Conservation (phyloP, 306 rosid genomes). For the Chamaecrista fasciculata region DNA sequence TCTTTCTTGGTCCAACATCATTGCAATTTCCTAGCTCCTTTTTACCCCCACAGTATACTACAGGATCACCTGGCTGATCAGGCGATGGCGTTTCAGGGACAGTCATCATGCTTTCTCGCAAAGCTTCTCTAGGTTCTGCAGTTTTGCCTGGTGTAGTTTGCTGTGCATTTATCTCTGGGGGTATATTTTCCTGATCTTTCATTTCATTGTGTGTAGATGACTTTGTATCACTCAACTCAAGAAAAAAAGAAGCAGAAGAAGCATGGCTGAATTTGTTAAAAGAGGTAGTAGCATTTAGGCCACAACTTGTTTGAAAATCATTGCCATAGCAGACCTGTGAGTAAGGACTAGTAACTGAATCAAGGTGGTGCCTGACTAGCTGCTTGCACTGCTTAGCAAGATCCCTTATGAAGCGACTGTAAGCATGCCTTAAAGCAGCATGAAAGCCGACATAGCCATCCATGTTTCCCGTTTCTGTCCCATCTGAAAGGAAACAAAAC, state of each 20-base stretch:
- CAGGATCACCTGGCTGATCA: constrained; percentile 51
- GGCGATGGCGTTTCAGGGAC: constrained; percentile 79
- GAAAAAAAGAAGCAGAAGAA: constrained; percentile 51
- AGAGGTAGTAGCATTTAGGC: constrained; percentile 45
- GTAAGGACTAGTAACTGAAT: constrained; percentile 93
- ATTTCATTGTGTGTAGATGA: constrained; percentile 38
- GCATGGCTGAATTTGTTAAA: constrained; percentile 47
- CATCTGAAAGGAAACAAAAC: constrained; percentile 57
- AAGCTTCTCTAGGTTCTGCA: constrained; percentile 55
- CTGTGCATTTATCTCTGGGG: constrained; percentile 64
- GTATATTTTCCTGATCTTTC: constrained; percentile 79
- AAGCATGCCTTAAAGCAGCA: constrained; percentile 81
- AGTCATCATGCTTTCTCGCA: constrained; percentile 72
- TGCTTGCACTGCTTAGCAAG: constrained; percentile 86
- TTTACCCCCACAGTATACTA: constrained; percentile 41
- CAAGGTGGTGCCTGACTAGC: constrained; percentile 85
- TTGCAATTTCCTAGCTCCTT: constrained; percentile 65
- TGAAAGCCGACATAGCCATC: constrained; percentile 93
- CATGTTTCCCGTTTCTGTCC: constrained; percentile 63
- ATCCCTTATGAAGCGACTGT: constrained; percentile 69
- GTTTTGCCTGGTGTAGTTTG: constrained; percentile 84
- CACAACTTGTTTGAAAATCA: constrained; percentile 51
- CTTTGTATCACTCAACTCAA: constrained; percentile 69
- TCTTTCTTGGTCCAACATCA: constrained; percentile 70
- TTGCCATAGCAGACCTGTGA: constrained; percentile 81